A percentile compares a stretch with the other conserved stretches of the same genome.
These are phyloP conservation scores for Auricularia auricula-judae DNA, from an alignment of 768 basidiomycete genomes.

Conservation along the genomic window DNA sequence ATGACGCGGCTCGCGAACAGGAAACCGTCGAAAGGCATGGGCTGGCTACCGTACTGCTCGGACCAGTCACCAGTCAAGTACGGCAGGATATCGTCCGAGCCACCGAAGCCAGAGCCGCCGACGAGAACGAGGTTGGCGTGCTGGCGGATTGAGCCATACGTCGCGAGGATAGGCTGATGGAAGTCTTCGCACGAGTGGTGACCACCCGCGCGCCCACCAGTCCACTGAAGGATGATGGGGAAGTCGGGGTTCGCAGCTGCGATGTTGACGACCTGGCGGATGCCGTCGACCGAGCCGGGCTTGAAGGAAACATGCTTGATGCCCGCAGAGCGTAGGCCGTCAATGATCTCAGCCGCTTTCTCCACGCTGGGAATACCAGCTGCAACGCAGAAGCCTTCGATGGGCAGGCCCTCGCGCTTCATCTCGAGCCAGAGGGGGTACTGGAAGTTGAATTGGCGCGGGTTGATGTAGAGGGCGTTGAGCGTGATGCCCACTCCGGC, in stretches of 20 bases:
- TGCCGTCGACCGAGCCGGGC: slow-evolving; percentile 95
- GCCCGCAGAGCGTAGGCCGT: slow-evolving; percentile 65
- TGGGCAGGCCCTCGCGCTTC: slow-evolving; percentile 85
- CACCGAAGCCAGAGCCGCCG: slow-evolving; percentile 93
- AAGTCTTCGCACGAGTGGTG: slow-evolving; percentile 99
- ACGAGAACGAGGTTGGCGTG: slow-evolving; percentile 83
- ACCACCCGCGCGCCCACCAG: slow-evolving; percentile 95
- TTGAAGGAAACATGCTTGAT: slow-evolving; percentile 98
- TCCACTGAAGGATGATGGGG: slow-evolving; percentile 98
- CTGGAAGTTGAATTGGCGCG: slow-evolving; percentile 94
- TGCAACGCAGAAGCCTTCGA: slow-evolving; percentile 99
- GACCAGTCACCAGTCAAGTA: slow-evolving; percentile 97
- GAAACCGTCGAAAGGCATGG: slow-evolving; percentile 98
- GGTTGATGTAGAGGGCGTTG: slow-evolving; percentile 96
- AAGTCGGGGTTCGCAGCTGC: slow-evolving; percentile 89
- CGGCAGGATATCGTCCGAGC: slow-evolving; percentile 90
- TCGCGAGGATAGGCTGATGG: slow-evolving; percentile 88
- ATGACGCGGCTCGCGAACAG: slow-evolving; percentile 94
- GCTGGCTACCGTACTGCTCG: slow-evolving; percentile 67
- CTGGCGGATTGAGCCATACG: slow-evolving; percentile 83
- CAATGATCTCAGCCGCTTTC: slow-evolving; percentile 95
- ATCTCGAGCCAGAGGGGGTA: slow-evolving; percentile 97
- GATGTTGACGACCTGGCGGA: slow-evolving; percentile 94
- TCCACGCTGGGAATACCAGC: slow-evolving; percentile 95
- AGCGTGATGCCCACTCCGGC: slow-evolving; percentile 87